Evolutionary conservation across 2,329 filamentous ascomycete species (phyloP).

Genomic region (Malbranchea cinnamomea): DNA sequence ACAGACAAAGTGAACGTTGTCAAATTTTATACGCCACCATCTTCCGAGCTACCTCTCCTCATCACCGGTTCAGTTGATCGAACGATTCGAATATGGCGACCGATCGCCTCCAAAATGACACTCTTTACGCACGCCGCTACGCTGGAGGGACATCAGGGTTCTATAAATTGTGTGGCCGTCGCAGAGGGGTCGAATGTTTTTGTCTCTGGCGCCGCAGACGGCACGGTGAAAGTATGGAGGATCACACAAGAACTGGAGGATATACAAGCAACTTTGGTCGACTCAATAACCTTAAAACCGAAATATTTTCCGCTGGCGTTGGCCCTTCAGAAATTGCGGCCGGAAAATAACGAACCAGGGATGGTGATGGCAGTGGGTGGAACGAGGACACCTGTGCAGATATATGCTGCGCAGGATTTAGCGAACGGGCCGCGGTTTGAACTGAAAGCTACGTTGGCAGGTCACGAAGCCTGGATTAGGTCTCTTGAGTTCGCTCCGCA

Average conservation of each 20-base stretch:
- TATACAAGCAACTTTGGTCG: conserved; percentile 37
- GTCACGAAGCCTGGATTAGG: conserved; percentile 90
- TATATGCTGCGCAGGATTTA: conserved; percentile 48
- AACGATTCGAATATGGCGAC: conserved; percentile 49
- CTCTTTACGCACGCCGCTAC: conserved; percentile 33
- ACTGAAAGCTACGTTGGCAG: conserved; percentile 61
- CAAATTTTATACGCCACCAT: conserved; percentile 50
- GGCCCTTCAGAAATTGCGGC: conserved; percentile 48
- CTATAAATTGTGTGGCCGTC: conserved; percentile 51
- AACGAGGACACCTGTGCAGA: conserved; percentile 66
- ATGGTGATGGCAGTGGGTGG: conserved; percentile 70
- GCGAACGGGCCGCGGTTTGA: conserved; percentile 39
- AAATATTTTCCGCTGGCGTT: conserved; percentile 71
- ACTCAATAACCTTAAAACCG: conserved; percentile 58
- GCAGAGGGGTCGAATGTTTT: conserved; percentile 34
- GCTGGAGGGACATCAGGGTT: conserved; percentile 51
- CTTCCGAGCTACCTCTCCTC: conserved; percentile 41
- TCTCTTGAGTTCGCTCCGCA: conserved; percentile 67
- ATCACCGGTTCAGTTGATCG: conserved; percentile 73
- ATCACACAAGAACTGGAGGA: conserved; percentile 28
- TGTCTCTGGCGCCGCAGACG: conserved; percentile 48
- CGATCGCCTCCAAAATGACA: conserved; percentile 12
- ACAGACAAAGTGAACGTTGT: conserved; percentile 68
- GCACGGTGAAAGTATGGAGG: conserved; percentile 52
- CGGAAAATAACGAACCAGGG: conserved; percentile 18